These are phyloP conservation scores for Auricularia sp. DNA, from an alignment of 768 basidiomycete genomes.

Conservation along the genomic window DNA sequence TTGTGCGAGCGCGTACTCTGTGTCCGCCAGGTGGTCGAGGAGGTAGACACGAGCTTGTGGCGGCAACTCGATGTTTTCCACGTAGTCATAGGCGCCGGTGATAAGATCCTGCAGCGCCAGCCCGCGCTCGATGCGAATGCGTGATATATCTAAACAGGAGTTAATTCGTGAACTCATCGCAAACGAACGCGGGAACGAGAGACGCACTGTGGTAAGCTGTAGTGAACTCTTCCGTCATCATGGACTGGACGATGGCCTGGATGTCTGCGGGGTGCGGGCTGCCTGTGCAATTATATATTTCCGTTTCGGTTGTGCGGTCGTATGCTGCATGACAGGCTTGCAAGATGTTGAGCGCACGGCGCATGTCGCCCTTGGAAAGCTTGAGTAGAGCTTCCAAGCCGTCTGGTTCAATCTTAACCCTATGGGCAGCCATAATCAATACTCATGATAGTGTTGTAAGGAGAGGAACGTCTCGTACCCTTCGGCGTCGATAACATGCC, in stretches of 20 bases:
- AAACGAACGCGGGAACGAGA: neutral
- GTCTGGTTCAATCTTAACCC: constrained; percentile 77
- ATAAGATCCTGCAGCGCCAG: constrained; percentile 92
- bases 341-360: constrained; percentile 87
- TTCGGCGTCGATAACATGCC: constrained; percentile 73
- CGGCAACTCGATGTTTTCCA: constrained; percentile 78
- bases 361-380: constrained; percentile 96
- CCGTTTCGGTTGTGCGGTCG: constrained; percentile 74
- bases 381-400: constrained; percentile 85
- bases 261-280: constrained; percentile 94
- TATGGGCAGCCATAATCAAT: constrained; percentile 19
- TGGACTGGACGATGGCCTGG: constrained; percentile 83
- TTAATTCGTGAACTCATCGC: neutral
- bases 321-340: constrained; percentile 99
- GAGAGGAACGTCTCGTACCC: constrained; percentile 40
- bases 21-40: constrained; percentile 87
- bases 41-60: constrained; percentile 82
- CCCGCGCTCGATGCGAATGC: constrained; percentile 83
- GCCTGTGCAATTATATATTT: constrained; percentile 94
- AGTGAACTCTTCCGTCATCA: constrained; percentile 94
- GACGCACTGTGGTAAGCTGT: constrained; percentile 71
- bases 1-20: constrained; percentile 56
- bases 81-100: constrained; percentile 81
- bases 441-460: neutral
- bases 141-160: constrained; percentile 61